A percentile compares a stretch with the other conserved stretches of the same genome.
Conservation (phyloP, 1,284 basidiomycete species). For the Pascua guehoae region DNA sequence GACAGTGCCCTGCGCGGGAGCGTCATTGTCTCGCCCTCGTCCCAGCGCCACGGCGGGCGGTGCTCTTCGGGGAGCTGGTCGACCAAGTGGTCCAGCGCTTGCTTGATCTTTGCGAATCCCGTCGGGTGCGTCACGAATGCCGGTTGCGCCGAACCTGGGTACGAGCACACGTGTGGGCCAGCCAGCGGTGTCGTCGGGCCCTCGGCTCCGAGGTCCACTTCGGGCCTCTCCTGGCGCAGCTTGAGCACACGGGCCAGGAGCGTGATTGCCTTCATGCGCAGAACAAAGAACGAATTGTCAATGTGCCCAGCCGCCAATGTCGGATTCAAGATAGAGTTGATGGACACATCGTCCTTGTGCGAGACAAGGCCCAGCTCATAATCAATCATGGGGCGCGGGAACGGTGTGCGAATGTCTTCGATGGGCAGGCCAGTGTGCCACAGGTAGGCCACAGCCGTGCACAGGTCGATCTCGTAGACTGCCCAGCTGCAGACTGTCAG, state of each 20-base stretch:
- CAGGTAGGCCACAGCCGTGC: constrained; percentile 29
- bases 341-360: constrained; percentile 20
- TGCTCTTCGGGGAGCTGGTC: constrained; percentile 25
- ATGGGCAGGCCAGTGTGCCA: constrained; percentile 31
- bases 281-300: constrained; percentile 20
- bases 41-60: constrained; percentile 34
- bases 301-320: neutral
- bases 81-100: constrained; percentile 14
- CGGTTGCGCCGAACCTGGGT: constrained; percentile 14
- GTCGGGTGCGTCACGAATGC: constrained; percentile 15
- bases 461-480: constrained; percentile 32
- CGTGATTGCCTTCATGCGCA: constrained; percentile 27
- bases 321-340: constrained; percentile 13
- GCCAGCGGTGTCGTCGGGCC: neutral
- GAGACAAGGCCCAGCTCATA: constrained; percentile 27
- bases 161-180: constrained; percentile 9
- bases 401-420: constrained; percentile 31
- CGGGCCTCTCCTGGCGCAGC: constrained; percentile 20
- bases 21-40: constrained; percentile 15
- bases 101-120: constrained; percentile 16
- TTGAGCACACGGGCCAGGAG: constrained; percentile 18
- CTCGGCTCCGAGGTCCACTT: constrained; percentile 5
- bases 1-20: constrained; percentile 12
- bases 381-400: constrained; percentile 29
- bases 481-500: constrained; percentile 27